phyloP scores from a whole-genome alignment of 495 filamentous ascomycete species.

The Penicillium verhagenii region DNA sequence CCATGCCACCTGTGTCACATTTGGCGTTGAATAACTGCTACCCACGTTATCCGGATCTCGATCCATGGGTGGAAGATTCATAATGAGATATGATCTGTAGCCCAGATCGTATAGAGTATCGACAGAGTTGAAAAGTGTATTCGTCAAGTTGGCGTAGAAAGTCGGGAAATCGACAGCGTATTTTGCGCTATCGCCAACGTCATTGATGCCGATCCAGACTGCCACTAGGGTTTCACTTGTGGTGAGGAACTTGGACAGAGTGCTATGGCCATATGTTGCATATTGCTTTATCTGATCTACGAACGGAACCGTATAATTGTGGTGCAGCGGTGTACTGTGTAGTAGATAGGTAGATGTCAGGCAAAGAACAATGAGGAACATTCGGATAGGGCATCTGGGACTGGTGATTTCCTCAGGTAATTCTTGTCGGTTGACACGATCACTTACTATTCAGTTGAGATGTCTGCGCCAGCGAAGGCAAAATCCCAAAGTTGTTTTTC shows the following conservation, averaged over 20 bases:
- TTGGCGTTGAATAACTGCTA: constrained; percentile 36
- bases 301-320: constrained; percentile 47
- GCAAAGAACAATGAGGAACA: too few relatives aligned
- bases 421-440: neutral
- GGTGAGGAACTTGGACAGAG: constrained; percentile 21
- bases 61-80: constrained; percentile 53
- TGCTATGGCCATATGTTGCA: constrained; percentile 29
- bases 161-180: constrained; percentile 37
- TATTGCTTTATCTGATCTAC: constrained; percentile 43
- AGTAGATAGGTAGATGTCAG: too few relatives aligned
- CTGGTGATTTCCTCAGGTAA: too few relatives aligned
- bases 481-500: constrained; percentile 53
- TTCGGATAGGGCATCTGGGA: too few relatives aligned
- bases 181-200: constrained; percentile 39
- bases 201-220: constrained; percentile 49
- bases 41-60: constrained; percentile 40
- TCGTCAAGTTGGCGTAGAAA: constrained; percentile 38
- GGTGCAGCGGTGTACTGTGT: constrained; percentile 41
- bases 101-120: constrained; percentile 40
- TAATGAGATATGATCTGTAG: constrained; percentile 46
- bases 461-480: constrained; percentile 54
- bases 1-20: constrained; percentile 44
- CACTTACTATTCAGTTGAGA: constrained; percentile 39
- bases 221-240: constrained; percentile 34
- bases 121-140: constrained; percentile 40